Conservation (phyloP, 2,329 filamentous ascomycete genomes). For the Pestalotiopsis sp. region DNA sequence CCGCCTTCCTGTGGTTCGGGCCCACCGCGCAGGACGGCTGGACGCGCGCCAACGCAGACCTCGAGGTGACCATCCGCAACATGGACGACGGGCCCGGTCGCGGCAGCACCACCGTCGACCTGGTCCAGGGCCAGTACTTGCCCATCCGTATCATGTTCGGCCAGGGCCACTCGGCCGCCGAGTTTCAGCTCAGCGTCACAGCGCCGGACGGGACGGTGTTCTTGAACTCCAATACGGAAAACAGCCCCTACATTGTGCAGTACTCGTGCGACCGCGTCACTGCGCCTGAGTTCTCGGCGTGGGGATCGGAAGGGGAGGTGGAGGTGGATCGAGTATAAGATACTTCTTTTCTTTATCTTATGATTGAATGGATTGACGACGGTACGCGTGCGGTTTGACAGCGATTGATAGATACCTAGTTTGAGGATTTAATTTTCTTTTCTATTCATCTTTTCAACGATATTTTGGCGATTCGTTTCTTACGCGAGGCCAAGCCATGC, state of each 20-base stretch:
- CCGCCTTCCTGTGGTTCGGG: background rate
- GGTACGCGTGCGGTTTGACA: no score
- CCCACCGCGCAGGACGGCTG: background rate
- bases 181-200: background rate
- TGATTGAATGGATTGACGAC: no score
- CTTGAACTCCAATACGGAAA: background rate
- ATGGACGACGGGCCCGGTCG: background rate
- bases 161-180: background rate
- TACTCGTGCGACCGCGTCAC: background rate
- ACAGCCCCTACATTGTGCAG: background rate
- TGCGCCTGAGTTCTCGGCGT: background rate
- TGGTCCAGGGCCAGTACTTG: background rate
- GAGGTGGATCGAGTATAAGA: background rate
- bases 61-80: background rate
- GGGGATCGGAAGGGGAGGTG: background rate
- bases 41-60: constrained; percentile 1
- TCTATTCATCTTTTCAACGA: no score
- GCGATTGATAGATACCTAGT: no score
- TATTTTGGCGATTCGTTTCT: no score
- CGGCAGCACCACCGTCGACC: background rate
- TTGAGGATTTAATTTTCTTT: no score
- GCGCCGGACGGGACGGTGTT: constrained; percentile 1
- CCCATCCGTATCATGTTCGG: constrained; percentile 6
- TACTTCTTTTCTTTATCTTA: no score
- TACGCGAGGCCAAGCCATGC: no score